Evolutionary conservation across 805 yeast genomes (phyloP), one percentile per base, ranked within the genome.

Genomic region (Yarrowia osloensis): DNA sequence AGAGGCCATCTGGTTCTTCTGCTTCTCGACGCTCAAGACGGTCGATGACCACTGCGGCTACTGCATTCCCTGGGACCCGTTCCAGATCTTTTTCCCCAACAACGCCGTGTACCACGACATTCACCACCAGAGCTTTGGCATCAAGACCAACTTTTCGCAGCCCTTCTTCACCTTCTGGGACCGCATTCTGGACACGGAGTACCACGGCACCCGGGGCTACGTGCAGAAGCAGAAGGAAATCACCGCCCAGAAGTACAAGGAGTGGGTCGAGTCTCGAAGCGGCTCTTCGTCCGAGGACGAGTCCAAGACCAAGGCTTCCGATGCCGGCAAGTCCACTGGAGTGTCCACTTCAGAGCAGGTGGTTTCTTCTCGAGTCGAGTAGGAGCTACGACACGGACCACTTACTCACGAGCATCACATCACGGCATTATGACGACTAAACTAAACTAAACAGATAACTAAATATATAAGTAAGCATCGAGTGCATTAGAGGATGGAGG

Each of bases 41-140:
- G 97, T 95, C 61, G 98, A 95, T 76, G 99, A 95, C 77, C 99
- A 95, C 78, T 95, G 98, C 77, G 99, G 99, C n/a, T 95, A 94
- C 77, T 86, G 93, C 31, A 81, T 95, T 67, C 98, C 98, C 17
- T 89, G 81, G 76, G 99, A 95, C 77, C 86, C 93, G 24, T 89
- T 95, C 82, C 99, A 95, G 81, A 75, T 86, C 49, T 67, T 94
- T 24, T 95, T 95, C 84, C 98, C 98, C 70, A 95, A 95, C 80
- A 92, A 95, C 75, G 89, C 98, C 15, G 89, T 92, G 35, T 95
- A 92, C 77, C 99, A 95, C 75, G 99, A 95, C 78, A 93, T 95
- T 72, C 99, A 95, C 76, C 99, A 95, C 78, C 99, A 95, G 81
- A 86, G 86, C 73, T 95, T 94, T 82, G 99, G 99, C 42, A 87